Conservation (phyloP, 2,329 filamentous ascomycete genomes). For the Exutisphaerella laricina region DNA sequence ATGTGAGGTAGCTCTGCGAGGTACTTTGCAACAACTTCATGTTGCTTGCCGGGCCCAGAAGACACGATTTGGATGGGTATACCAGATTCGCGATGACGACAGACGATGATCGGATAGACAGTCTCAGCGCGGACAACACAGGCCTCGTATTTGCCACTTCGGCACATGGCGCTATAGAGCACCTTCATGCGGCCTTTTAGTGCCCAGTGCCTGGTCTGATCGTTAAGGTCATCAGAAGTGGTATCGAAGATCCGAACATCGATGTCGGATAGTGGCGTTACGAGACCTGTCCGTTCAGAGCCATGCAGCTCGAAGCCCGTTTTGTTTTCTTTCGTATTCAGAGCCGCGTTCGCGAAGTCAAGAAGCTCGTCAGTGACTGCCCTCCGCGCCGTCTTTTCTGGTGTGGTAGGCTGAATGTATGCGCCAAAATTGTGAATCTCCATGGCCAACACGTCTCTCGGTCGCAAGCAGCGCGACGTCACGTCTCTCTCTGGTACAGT, state of each 20-base stretch:
- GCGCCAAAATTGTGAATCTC: constrained; percentile 45
- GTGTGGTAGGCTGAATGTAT: constrained; percentile 40
- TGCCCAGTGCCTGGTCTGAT: too few relatives aligned
- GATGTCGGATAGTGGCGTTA: constrained; percentile 50
- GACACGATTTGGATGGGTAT: constrained; percentile 50
- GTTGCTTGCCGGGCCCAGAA: constrained; percentile 37
- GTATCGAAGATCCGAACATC: constrained; percentile 42
- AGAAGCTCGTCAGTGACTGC: constrained; percentile 33
- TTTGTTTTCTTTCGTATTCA: neutral
- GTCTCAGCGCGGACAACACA: constrained; percentile 21
- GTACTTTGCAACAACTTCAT: constrained; percentile 43
- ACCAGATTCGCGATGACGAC: constrained; percentile 44
- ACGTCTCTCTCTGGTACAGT: too few relatives aligned
- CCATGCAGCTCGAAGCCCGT: constrained; percentile 43
- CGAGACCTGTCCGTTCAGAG: constrained; percentile 49
- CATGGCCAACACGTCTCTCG: constrained; percentile 24
- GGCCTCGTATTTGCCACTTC: neutral
- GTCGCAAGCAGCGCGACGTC: too few relatives aligned
- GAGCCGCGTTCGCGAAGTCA: constrained; percentile 24
- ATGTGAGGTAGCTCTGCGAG: constrained; percentile 47
- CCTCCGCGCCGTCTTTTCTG: constrained; percentile 39
- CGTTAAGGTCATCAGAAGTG: constrained; percentile 28
- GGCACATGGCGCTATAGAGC: constrained; percentile 9
- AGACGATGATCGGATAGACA: constrained; percentile 38
- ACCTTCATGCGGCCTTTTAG: neutral